Conservation (phyloP, 2,329 filamentous ascomycete species). For the Penicillium sp. region DNA sequence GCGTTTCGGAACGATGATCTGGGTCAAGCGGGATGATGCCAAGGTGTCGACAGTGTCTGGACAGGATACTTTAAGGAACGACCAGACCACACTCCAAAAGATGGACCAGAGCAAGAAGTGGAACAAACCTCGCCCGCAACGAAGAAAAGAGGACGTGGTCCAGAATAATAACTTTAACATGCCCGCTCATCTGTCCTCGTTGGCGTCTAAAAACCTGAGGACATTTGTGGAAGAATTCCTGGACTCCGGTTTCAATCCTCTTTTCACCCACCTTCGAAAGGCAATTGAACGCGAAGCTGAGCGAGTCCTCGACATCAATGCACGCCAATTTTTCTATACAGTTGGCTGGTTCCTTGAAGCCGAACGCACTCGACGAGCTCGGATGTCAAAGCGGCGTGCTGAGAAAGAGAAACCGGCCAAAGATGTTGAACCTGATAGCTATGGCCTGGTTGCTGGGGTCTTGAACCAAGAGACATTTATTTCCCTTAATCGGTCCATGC, state of each 20-base stretch:
- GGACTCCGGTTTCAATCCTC: constrained; percentile 90
- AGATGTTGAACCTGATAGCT: constrained; percentile 67
- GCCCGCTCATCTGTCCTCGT: constrained; percentile 65
- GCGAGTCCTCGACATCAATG: constrained; percentile 73
- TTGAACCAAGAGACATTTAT: constrained; percentile 95
- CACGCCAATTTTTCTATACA: constrained; percentile 86
- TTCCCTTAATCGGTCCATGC: constrained; percentile 78
- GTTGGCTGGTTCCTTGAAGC: constrained; percentile 90
- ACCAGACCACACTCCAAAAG: constrained; percentile 72
- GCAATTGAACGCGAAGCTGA: constrained; percentile 87
- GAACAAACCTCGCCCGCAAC: constrained; percentile 69
- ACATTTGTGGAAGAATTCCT: constrained; percentile 89
- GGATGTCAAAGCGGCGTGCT: constrained; percentile 55
- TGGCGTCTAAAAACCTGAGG: constrained; percentile 73
- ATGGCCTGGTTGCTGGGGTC: constrained; percentile 82
- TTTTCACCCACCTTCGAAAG: constrained; percentile 80
- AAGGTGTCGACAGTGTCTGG: constrained; percentile 85
- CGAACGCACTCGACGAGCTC: constrained; percentile 68
- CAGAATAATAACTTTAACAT: constrained; percentile 70
- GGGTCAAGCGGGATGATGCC: constrained; percentile 83
- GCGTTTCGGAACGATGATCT: constrained; percentile 94
- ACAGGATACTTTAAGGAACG: constrained; percentile 76
- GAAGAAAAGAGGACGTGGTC: constrained; percentile 61
- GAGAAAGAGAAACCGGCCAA: constrained; percentile 49
- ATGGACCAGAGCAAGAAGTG: constrained; percentile 91